A percentile compares a stretch with the other conserved stretches of the same genome.
phyloP scores from a whole-genome alignment of 2,329 filamentous ascomycete species.

The Xylariaceae sp. region DNA sequence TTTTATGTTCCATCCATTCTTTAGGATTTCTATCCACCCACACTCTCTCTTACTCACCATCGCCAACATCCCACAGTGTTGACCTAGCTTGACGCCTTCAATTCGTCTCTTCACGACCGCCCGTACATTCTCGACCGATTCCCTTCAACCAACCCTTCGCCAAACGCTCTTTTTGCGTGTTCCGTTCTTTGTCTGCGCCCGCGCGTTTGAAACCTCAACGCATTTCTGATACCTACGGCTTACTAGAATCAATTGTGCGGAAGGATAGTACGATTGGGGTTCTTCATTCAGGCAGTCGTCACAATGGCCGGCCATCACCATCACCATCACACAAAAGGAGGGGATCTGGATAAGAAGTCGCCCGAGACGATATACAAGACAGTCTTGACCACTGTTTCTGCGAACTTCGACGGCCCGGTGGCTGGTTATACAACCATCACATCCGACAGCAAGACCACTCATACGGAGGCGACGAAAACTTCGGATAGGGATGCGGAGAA shows the following conservation, averaged over 20 bases:
- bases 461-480: conserved; percentile 8
- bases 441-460: conserved; percentile 23
- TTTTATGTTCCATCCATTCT: no score
- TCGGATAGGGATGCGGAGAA: conserved; percentile 5
- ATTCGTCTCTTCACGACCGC: conserved; percentile 19
- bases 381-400: conserved; percentile 40
- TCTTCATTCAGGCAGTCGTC: not conserved
- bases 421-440: conserved; percentile 39
- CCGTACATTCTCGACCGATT: conserved; percentile 15
- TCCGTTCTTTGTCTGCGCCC: conserved; percentile 4
- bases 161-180: not conserved
- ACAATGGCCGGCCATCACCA: conserved; percentile 21
- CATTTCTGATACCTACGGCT: no score
- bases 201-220: no score
- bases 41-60: conserved; percentile 20
- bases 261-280: conserved; percentile 2
- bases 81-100: conserved; percentile 16
- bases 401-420: conserved; percentile 40
- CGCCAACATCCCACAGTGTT: conserved; percentile 8
- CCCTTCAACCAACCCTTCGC: not conserved
- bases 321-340: conserved; percentile 25
- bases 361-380: conserved; percentile 33
- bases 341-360: conserved; percentile 22
- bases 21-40: no score
- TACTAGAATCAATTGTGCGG: no score